Conservation (phyloP, 331 rosid species). For the Malus hybrid region DNA sequence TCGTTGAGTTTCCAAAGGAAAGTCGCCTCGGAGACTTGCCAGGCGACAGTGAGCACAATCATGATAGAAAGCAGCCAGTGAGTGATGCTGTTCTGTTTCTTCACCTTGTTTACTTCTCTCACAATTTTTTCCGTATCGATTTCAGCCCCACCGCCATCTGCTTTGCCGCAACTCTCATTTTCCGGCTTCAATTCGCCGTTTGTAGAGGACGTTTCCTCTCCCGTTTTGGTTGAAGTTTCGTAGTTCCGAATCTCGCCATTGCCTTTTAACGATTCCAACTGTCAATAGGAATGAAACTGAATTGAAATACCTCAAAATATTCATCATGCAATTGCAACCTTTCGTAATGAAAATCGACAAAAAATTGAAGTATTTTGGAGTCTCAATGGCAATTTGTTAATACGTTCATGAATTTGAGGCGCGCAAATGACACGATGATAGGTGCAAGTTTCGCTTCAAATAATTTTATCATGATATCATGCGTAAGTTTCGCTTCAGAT, state of each 20-base stretch:
- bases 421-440: too few species aligned
- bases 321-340: too few species aligned
- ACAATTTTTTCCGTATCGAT: constrained; percentile 37
- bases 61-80: constrained; percentile 79
- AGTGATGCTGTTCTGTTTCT: constrained; percentile 61
- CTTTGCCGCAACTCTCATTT: constrained; percentile 1
- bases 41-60: constrained; percentile 60
- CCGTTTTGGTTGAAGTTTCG: constrained; percentile 14
- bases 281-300: not conserved
- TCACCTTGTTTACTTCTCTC: constrained; percentile 55
- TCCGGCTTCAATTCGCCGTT: constrained; percentile 10
- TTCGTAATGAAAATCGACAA: too few species aligned
- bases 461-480: too few species aligned
- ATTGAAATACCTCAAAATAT: too few species aligned
- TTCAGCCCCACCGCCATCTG: not conserved
- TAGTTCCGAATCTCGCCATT: constrained; percentile 16
- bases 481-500: too few species aligned
- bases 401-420: too few species aligned
- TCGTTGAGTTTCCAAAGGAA: constrained; percentile 44
- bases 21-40: constrained; percentile 80
- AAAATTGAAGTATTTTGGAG: too few species aligned
- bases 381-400: too few species aligned
- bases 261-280: constrained; percentile 45
- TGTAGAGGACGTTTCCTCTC: not conserved
- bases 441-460: too few species aligned